phyloP scores from a whole-genome alignment of 139 green algal species.

The Microglena sp. region DNA sequence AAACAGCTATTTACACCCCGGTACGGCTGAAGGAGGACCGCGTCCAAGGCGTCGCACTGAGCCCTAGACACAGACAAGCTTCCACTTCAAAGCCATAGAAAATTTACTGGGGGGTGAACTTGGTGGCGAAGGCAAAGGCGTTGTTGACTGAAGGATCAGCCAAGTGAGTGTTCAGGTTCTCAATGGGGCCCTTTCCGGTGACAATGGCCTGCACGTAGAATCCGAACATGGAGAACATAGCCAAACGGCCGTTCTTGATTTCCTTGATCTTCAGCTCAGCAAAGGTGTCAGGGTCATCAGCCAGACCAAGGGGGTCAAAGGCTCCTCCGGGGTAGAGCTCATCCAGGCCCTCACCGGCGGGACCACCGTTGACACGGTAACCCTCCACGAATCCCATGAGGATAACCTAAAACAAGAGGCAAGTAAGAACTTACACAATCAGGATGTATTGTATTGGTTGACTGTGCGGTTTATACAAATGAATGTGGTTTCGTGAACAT shows the following conservation, averaged over 20 bases:
- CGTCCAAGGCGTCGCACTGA: no score
- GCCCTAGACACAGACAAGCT: no score
- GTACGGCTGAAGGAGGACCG: no score
- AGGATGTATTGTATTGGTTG: background rate
- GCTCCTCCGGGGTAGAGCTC: conserved; percentile 50
- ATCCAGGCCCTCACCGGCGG: conserved; percentile 66
- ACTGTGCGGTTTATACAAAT: background rate
- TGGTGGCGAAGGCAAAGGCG: conserved; percentile 50
- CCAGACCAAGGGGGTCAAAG: conserved; percentile 91
- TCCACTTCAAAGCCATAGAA: no score
- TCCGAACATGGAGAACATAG: conserved; percentile 67
- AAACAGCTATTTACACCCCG: no score
- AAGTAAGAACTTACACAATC: conserved; percentile 44
- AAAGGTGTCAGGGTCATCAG: conserved; percentile 83
- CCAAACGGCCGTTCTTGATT: conserved; percentile 86
- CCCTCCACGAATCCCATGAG: conserved; percentile 79
- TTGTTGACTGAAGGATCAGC: conserved; percentile 59
- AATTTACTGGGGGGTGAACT: conserved; percentile 41
- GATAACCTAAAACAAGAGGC: conserved; percentile 44
- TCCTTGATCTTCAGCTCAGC: conserved; percentile 88
- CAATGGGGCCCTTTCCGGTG: conserved; percentile 61
- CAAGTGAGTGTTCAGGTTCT: conserved; percentile 71
- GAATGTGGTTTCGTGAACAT: background rate
- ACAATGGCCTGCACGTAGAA: conserved; percentile 52
- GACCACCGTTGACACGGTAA: conserved; percentile 74